These are phyloP conservation scores for Coemansia sp. DNA, from an alignment of 192 early-diverging fungal species.

Conservation along the genomic window DNA sequence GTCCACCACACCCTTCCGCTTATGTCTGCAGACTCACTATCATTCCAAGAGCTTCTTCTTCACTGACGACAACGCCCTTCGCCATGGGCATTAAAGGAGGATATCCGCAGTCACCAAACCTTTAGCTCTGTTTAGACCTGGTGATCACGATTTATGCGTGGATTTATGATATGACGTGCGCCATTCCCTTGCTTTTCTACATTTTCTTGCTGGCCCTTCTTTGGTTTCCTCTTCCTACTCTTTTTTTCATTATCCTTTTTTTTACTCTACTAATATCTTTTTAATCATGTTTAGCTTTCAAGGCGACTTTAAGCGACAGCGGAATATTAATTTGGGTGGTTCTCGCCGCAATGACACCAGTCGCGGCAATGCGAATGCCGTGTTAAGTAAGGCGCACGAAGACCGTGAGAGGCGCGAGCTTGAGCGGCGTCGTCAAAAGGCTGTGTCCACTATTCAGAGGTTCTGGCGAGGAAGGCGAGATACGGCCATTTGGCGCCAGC, in stretches of 20 bases:
- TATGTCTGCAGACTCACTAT: background rate
- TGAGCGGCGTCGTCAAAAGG: conserved; percentile 62
- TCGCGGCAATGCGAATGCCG: conserved; percentile 44
- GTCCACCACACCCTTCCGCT: too few species aligned
- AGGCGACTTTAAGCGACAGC: conserved; percentile 75
- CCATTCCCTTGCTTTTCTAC: background rate
- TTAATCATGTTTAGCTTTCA: conserved; percentile 69
- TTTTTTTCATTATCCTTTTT: background rate
- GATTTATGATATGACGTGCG: background rate
- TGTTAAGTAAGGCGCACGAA: conserved; percentile 71
- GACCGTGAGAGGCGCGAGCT: conserved; percentile 73
- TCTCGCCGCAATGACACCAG: conserved; percentile 67
- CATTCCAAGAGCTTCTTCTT: background rate
- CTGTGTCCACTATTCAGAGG: conserved; percentile 70
- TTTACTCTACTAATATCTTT: background rate
- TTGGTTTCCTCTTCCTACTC: background rate
- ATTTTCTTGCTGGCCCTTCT: background rate
- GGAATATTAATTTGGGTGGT: conserved; percentile 85
- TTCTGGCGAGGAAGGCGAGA: conserved; percentile 24
- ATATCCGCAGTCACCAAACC: background rate
- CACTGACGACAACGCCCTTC: background rate
- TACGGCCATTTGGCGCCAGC: conserved; percentile 23
- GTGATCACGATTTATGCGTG: conserved; percentile 4
- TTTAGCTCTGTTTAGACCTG: background rate
- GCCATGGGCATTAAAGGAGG: background rate